Conservation (phyloP, 345 rosid genomes). For the Luvunga scandens region DNA sequence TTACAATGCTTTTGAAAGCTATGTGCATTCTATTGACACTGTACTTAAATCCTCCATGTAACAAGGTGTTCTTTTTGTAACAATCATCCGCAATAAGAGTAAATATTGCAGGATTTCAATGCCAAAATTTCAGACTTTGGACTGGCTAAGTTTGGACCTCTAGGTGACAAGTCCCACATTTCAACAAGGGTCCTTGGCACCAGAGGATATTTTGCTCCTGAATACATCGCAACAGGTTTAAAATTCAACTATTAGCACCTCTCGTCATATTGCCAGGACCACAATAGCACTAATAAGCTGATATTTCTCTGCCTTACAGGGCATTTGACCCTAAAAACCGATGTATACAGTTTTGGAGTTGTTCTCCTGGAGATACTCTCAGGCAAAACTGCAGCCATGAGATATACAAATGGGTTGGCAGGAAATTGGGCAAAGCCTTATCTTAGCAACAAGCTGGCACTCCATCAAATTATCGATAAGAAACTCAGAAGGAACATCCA, state of each 20-base stretch:
- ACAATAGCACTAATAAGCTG: not conserved
- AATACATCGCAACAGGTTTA: constrained; percentile 46
- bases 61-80: constrained; percentile 1
- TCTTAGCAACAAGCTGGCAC: constrained; percentile 17
- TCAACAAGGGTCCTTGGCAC: constrained; percentile 45
- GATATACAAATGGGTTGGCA: not conserved
- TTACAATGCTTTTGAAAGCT: not conserved
- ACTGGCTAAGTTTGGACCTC: constrained; percentile 48
- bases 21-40: not conserved
- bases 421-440: constrained; percentile 27
- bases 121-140: constrained; percentile 53
- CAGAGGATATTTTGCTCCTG: constrained; percentile 47
- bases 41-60: not conserved
- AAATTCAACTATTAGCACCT: not conserved
- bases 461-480: constrained; percentile 26
- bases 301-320: constrained; percentile 14
- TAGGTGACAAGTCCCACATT: constrained; percentile 33
- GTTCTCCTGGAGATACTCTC: constrained; percentile 36
- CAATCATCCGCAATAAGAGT: constrained; percentile 2
- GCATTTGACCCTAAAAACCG: constrained; percentile 24
- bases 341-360: constrained; percentile 38
- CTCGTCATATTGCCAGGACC: not conserved
- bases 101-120: constrained; percentile 37
- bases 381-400: constrained; percentile 27
- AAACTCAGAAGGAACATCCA: constrained; percentile 24